Base-by-base conservation (phyloP, 495 filamentous ascomycete genomes). In the Xylaria palmicola region DNA sequence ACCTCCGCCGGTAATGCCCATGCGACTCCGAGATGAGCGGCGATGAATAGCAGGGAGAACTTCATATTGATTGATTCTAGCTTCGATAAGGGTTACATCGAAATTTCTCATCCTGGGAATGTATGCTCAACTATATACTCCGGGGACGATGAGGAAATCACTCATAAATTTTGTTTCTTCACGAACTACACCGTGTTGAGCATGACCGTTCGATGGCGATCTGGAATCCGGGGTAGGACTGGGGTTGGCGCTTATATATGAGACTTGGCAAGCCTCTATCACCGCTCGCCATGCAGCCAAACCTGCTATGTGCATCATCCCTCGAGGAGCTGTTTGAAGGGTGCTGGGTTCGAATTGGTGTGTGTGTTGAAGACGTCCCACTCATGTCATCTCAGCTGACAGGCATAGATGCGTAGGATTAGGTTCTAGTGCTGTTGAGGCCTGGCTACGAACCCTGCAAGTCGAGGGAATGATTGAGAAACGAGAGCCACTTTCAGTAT, bases 1-100 rank as follows among this genome's bases (percentile, higher is more conserved):
- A 26, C 0, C 51, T 55, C 22, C 4, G 51, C 12, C n/a, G 51
- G 51, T 3, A 55, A 41, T 55, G 51, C 51, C 51, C 36, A 55
- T 26, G 13, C 36, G 19, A 41, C 51, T 4, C 51, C 51, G 7
- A 55, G 36, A 15, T 3, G 22, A 19, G 51, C 51, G 37, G 41
- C 30, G 22, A 36, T 41, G 5, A 55, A 26, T 4, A 24, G 27
- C 6, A 26, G 15, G 36, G 30, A 9, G 4, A 41, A 41, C 36
- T 55, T 55, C 51, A 55, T 40, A 5, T 30, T 55, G 34, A 41
- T 7, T 7, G 37, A 24, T 17, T 13, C 13, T 10, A 34, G 17
- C 29, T 51, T 27, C 8, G 24, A 55, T 17, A 24, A 7, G 30
- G 20, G 9, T 29, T 20, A 10, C 36, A 24, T 29, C 1, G 27